phyloP scores from a whole-genome alignment of 148 eudicot species.

The Rhododendron ovatum region DNA sequence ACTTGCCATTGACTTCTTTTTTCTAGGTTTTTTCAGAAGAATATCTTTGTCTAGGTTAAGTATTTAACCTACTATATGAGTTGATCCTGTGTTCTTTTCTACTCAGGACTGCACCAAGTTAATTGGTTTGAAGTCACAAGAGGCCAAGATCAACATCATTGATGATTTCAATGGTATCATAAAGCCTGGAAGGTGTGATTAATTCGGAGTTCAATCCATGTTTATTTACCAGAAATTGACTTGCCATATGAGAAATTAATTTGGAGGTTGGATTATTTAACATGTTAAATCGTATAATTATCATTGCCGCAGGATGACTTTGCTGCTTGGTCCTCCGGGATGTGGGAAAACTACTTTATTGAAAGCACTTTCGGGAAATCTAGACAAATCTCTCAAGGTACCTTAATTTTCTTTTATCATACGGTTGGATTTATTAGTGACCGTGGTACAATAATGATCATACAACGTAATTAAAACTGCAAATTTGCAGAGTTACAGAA shows the following conservation, averaged over 20 bases:
- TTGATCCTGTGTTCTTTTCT: neutral
- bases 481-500: neutral
- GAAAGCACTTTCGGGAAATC: conserved; percentile 67
- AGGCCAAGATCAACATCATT: conserved; percentile 38
- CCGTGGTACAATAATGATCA: neutral
- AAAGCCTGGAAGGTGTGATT: conserved; percentile 66
- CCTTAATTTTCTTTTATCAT: neutral
- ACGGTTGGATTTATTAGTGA: neutral
- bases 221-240: neutral
- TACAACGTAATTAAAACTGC: neutral
- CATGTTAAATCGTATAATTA: neutral
- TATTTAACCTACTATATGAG: neutral
- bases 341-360: conserved; percentile 65
- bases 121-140: neutral
- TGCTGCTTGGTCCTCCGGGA: conserved; percentile 75
- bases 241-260: neutral
- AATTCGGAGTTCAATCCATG: neutral
- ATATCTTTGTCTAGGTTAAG: no score
- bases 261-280: neutral
- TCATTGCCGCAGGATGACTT: conserved; percentile 46
- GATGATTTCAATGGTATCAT: conserved; percentile 58
- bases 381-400: conserved; percentile 54
- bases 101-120: conserved; percentile 32
- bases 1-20: no score
- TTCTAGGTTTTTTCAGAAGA: no score